Evolutionary conservation across 1,139 yeast genomes (phyloP).

Genomic region (Zhuliangozyma parablackwelliae): DNA sequence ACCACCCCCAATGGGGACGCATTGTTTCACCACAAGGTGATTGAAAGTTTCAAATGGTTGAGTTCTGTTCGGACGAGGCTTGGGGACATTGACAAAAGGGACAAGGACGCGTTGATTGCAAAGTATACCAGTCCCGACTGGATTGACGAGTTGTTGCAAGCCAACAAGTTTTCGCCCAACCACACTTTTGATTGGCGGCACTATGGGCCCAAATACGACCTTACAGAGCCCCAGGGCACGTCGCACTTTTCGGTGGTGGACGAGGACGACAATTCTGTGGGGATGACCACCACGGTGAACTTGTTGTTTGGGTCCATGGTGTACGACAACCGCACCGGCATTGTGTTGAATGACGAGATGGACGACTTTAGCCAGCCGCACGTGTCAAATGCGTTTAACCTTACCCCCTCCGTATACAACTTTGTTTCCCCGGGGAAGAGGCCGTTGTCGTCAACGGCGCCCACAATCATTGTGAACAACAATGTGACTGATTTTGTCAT

Average conservation of each 20-base stretch:
- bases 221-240: constrained; percentile 80
- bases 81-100: constrained; percentile 51
- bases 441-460: constrained; percentile 82
- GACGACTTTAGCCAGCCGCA: constrained; percentile 87
- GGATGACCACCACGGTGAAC: constrained; percentile 90
- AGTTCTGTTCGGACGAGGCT: constrained; percentile 77
- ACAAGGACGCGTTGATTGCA: constrained; percentile 21
- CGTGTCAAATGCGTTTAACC: constrained; percentile 67
- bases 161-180: constrained; percentile 45
- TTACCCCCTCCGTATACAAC: constrained; percentile 77
- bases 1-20: constrained; percentile 19
- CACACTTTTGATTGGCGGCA: constrained; percentile 64
- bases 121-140: constrained; percentile 43
- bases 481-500: constrained; percentile 59
- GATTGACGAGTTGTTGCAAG: constrained; percentile 45
- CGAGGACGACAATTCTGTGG: constrained; percentile 64
- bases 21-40: constrained; percentile 57
- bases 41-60: constrained; percentile 93
- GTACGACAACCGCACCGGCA: constrained; percentile 77
- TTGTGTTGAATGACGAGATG: constrained; percentile 86
- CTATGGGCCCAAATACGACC: constrained; percentile 75
- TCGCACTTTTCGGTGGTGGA: constrained; percentile 82
- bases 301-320: constrained; percentile 77
- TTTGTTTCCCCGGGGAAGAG: constrained; percentile 70
- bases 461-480: constrained; percentile 58